Evolutionary conservation across 257 asterid genomes (phyloP).

Genomic region (Plantago major): DNA sequence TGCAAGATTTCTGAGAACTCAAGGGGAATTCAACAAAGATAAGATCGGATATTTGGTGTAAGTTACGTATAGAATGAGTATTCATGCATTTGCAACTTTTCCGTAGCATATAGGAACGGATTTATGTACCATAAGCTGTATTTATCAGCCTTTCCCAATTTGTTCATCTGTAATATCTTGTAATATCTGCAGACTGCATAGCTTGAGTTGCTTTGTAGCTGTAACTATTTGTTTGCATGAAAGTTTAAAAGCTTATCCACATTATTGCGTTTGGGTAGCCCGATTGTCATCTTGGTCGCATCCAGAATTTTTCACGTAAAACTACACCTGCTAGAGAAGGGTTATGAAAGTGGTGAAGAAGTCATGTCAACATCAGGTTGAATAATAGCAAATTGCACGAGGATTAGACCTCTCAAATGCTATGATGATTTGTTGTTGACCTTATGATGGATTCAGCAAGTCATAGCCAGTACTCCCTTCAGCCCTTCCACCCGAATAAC

Average conservation of each 20-base stretch:
- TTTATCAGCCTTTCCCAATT: neutral
- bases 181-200: neutral
- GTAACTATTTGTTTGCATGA: neutral
- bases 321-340: neutral
- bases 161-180: slow-evolving; percentile 5
- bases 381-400: slow-evolving; percentile 8
- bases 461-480: too few relatives aligned
- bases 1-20: neutral
- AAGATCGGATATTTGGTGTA: neutral
- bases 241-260: neutral
- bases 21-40: neutral
- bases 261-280: neutral
- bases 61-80: neutral
- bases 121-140: neutral
- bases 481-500: too few relatives aligned
- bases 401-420: slow-evolving; percentile 20
- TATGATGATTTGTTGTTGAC: slow-evolving; percentile 23
- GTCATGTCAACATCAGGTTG: slow-evolving; percentile 1
- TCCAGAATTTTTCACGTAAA: too few relatives aligned
- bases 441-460: slow-evolving; percentile 24
- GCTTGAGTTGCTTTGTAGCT: neutral
- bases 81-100: neutral
- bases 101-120: neutral
- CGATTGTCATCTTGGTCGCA: too few relatives aligned
- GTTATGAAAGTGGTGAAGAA: neutral